Percentiles rank a stretch among this genome's conserved stretches.
These are phyloP conservation scores for Diutina pseudorugosa DNA, from an alignment of 1,139 yeast genomes.

Conservation along the genomic window DNA sequence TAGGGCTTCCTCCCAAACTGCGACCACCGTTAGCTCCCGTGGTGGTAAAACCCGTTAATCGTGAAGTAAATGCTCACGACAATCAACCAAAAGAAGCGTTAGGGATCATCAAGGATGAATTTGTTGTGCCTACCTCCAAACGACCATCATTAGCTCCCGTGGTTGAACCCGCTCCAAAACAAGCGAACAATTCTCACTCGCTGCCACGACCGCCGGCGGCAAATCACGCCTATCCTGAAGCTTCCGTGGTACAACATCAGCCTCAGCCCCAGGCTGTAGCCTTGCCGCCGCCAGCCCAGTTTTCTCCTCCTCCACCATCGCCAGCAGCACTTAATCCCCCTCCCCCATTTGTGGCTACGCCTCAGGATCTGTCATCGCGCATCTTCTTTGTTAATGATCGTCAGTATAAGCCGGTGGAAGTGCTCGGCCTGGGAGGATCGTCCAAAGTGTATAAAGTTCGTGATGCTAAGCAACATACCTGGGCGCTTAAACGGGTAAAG, in stretches of 20 bases:
- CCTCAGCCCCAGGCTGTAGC: neutral
- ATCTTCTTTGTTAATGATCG: neutral
- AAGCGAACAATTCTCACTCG: neutral
- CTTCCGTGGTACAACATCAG: too few relatives aligned
- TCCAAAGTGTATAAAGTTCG: slow-evolving; percentile 84
- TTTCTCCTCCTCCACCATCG: neutral
- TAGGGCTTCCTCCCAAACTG: neutral
- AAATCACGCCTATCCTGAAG: neutral
- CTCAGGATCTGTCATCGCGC: neutral
- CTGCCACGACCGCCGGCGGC: neutral
- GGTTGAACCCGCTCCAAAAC: neutral
- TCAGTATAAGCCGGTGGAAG: slow-evolving; percentile 58
- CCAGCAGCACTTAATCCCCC: neutral
- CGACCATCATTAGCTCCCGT: neutral
- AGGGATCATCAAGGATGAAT: neutral
- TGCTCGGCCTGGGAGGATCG: slow-evolving; percentile 86
- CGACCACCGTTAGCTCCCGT: neutral
- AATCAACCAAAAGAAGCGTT: neutral
- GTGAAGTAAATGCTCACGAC: neutral
- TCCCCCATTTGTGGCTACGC: neutral
- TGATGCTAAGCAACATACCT: slow-evolving; percentile 26
- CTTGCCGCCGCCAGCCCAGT: neutral
- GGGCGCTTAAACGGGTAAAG: slow-evolving; percentile 74
- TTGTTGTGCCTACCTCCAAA: neutral
- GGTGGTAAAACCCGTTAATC: neutral